Evolutionary conservation across 129 eudicot genomes (phyloP).

Genomic region (Arctium minus): DNA sequence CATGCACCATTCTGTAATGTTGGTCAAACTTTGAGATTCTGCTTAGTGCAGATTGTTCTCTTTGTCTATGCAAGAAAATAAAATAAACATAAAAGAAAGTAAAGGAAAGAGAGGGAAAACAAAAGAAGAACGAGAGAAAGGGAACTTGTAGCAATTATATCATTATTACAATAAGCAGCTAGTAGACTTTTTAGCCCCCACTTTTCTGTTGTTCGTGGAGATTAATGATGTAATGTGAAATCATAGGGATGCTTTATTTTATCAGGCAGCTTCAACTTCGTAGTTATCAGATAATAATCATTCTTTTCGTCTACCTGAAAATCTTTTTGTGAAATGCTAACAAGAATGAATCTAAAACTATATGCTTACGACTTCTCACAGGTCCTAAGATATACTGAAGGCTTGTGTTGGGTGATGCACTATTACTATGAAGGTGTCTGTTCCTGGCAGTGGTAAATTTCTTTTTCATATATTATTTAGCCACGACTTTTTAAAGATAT

Average conservation of each 20-base stretch:
- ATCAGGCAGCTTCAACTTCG: not conserved
- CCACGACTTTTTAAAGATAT: not conserved
- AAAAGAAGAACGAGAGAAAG: not conserved
- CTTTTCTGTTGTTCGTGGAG: not conserved
- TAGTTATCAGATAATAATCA: not conserved
- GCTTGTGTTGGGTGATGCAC: conserved; percentile 99
- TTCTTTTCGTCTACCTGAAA: not conserved
- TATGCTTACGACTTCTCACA: conserved; percentile 16
- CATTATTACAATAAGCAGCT: not conserved
- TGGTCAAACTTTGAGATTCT: not conserved
- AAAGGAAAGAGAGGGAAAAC: not conserved
- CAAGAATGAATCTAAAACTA: not conserved
- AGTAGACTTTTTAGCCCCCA: conserved; percentile 1
- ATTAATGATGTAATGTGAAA: not conserved
- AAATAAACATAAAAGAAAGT: not conserved
- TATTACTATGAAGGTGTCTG: conserved; percentile 99
- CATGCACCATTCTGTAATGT: not conserved
- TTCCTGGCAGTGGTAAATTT: conserved; percentile 88
- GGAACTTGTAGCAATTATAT: not conserved
- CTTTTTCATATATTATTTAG: not conserved
- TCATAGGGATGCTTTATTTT: not conserved
- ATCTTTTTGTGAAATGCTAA: conserved; percentile 2
- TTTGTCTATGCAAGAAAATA: not conserved
- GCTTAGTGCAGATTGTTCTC: not conserved
- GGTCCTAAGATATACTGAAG: conserved; percentile 85